Percentiles rank a stretch among this genome's conserved stretches.
Evolutionary conservation across 352 stramenopile species (phyloP).

Genomic region (Pythium diclinum): DNA sequence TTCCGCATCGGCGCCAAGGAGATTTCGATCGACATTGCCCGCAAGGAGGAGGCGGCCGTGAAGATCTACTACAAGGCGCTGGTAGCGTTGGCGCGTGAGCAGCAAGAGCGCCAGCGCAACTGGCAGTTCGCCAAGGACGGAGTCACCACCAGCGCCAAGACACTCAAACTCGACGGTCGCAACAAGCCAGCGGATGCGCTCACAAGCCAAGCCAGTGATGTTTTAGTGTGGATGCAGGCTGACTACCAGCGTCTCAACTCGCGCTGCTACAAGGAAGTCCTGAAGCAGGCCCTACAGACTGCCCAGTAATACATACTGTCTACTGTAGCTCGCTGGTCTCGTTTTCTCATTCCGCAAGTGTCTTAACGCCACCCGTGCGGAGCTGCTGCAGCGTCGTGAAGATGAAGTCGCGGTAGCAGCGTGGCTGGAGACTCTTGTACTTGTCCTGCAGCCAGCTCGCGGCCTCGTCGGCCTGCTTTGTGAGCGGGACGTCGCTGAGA

Average conservation of each 20-base stretch:
- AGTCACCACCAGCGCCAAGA: slow-evolving; percentile 31
- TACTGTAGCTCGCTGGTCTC: no score
- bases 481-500: slow-evolving; percentile 2
- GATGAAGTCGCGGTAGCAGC: slow-evolving; percentile 23
- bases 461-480: slow-evolving; percentile 9
- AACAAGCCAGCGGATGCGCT: neutral
- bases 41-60: slow-evolving; percentile 43
- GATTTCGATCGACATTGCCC: slow-evolving; percentile 51
- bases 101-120: slow-evolving; percentile 31
- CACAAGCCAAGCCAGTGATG: slow-evolving; percentile 8
- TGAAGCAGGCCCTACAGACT: slow-evolving; percentile 4
- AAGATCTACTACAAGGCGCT: slow-evolving; percentile 55
- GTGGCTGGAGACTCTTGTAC: slow-evolving; percentile 18
- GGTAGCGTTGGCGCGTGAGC: slow-evolving; percentile 39
- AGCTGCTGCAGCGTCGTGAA: slow-evolving; percentile 4
- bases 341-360: neutral
- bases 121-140: slow-evolving; percentile 38
- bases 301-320: no score
- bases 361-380: neutral
- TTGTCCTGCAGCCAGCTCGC: slow-evolving; percentile 10
- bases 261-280: slow-evolving; percentile 16
- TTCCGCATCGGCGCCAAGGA: slow-evolving; percentile 40
- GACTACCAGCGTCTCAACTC: slow-evolving; percentile 20
- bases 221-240: slow-evolving; percentile 9
- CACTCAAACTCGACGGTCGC: slow-evolving; percentile 30